Evolutionary conservation across 2,329 filamentous ascomycete genomes (phyloP), one percentile per base, ranked within the genome.

Genomic region (Hysterium pulicare): DNA sequence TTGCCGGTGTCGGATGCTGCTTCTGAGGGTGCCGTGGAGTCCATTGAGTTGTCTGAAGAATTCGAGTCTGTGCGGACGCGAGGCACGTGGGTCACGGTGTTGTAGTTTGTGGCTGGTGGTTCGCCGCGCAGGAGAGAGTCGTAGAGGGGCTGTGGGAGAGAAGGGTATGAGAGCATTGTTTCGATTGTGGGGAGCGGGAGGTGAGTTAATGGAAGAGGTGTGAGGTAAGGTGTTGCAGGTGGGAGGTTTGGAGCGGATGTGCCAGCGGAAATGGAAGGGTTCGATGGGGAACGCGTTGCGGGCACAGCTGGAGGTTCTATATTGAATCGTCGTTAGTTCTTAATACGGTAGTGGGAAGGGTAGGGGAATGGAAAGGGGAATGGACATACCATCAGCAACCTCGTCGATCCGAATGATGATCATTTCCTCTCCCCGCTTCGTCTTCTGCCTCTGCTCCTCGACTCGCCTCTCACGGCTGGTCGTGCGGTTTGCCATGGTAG

Each of bases 101-200:
- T 47, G 44, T 53, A 53, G 8, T 33, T 34, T 17, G 37, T 15
- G 4, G 40, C 43, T 9, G 46, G 49, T 19, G 35, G 30, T 8
- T 41, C 41, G 33, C 47, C 49, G 10, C 44, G 33, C 13, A 44
- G 36, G 21, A 52, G 44, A 22, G 42, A 36, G 26, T 50, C 24
- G 44, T 52, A 52, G 16, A 45, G 19, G 4, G 41, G 37, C 8
- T 40, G 49, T 11, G 44, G 20, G 13, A 49, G 22, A 15, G 42
- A 22, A 30, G 38, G 38, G 28, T 48, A 46, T 16, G 42, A 38
- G 42, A 54, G 47, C 22, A 53, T 38, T 5, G 51, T 53, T 32
- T 54, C 51, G 16, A 54, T 53, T 20, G 49, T 53, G 9, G 51
- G 51, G 4, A 53, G 35, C 2, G 51, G 50, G 28, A 30, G 33